These are phyloP conservation scores for Trichophyton mentagrophytes DNA, from an alignment of 2,329 filamentous ascomycete species.

Conservation along the genomic window DNA sequence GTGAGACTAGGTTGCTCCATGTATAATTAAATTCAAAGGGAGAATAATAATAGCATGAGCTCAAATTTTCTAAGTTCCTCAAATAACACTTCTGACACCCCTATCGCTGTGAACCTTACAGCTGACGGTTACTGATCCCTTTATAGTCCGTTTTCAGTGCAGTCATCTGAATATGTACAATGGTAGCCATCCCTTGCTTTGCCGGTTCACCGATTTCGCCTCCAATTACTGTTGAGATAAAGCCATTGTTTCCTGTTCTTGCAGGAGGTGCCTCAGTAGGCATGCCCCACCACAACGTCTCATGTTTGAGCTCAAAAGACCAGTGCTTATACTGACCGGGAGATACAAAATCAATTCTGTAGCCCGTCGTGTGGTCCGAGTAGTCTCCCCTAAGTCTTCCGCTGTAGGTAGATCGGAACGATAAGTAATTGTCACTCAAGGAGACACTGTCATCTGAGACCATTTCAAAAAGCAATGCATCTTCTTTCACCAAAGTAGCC, in stretches of 20 bases:
- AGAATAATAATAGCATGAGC: too few relatives aligned
- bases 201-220: not conserved
- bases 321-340: not conserved
- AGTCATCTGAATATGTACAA: not conserved
- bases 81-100: not conserved
- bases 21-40: too few relatives aligned
- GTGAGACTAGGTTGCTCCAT: too few relatives aligned
- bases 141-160: not conserved
- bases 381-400: not conserved
- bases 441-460: slow-evolving; percentile 1
- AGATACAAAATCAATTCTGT: slow-evolving; percentile 5
- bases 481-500: slow-evolving; percentile 1
- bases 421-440: not conserved
- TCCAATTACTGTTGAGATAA: not conserved
- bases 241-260: slow-evolving; percentile 2
- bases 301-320: slow-evolving; percentile 4
- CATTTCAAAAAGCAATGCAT: not conserved
- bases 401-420: not conserved
- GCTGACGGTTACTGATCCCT: not conserved
- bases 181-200: not conserved
- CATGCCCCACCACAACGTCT: slow-evolving; percentile 1
- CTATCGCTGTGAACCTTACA: not conserved
- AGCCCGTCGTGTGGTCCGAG: not conserved
- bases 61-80: not conserved
- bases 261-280: not conserved